Percentiles rank a stretch among this genome's conserved stretches.
These are phyloP conservation scores for Cladosporium sp. DNA, from an alignment of 2,329 filamentous ascomycete genomes.

Conservation along the genomic window DNA sequence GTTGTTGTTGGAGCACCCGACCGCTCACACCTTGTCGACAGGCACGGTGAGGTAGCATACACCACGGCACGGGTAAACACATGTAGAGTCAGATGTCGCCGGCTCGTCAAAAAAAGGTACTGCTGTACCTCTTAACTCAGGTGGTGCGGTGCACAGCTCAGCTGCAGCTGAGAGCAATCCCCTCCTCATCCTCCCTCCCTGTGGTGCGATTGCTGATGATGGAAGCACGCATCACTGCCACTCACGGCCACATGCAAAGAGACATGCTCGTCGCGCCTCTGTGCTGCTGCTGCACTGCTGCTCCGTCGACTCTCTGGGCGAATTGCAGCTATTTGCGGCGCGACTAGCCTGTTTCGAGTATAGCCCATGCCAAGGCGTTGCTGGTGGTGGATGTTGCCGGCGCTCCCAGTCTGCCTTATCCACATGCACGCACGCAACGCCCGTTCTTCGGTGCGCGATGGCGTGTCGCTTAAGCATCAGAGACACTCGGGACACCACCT, in stretches of 20 bases:
- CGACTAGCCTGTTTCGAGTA: not conserved
- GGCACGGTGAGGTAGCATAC: not conserved
- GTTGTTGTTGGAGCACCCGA: not conserved
- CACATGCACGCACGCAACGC: not conserved
- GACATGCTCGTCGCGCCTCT: not conserved
- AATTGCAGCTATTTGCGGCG: not conserved
- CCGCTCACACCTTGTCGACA: not conserved
- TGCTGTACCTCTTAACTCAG: not conserved
- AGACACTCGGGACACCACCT: not conserved
- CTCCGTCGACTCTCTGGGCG: not conserved
- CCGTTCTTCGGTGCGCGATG: not conserved
- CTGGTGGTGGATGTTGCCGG: not conserved
- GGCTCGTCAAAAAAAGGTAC: not conserved
- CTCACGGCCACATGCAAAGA: not conserved
- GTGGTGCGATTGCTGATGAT: not conserved
- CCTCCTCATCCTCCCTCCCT: not conserved
- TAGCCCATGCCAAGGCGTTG: not conserved
- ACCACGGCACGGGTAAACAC: not conserved
- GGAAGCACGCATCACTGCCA: not conserved
- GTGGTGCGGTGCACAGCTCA: not conserved
- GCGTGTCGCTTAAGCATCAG: slow-evolving; percentile 4
- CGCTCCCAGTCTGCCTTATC: not conserved
- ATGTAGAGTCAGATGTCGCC: not conserved
- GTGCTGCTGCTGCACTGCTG: not conserved
- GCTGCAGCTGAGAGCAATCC: not conserved